Percentiles rank a stretch among this genome's conserved stretches.
These are phyloP conservation scores for Plasmodium billcollinsi DNA, from an alignment of 169 alveolate genomes.

Conservation along the genomic window DNA sequence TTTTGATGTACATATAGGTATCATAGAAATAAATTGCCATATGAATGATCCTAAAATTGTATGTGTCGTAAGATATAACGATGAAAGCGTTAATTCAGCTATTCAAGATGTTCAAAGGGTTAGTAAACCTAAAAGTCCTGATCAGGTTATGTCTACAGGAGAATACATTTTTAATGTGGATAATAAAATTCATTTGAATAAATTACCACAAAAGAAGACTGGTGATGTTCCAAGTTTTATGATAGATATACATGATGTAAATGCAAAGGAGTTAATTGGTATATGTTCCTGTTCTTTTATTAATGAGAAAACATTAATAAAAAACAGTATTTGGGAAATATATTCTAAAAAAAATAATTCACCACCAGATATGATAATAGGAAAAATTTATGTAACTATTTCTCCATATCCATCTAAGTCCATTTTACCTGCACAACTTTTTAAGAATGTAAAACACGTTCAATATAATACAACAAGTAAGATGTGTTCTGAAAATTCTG, in stretches of 20 bases:
- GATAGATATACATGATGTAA: constrained; percentile 81
- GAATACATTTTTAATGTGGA: constrained; percentile 81
- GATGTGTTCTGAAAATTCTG: not conserved
- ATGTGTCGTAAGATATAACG: constrained; percentile 79
- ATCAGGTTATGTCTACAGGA: constrained; percentile 25
- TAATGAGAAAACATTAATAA: constrained; percentile 79
- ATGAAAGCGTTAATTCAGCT: constrained; percentile 59
- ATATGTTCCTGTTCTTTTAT: constrained; percentile 79
- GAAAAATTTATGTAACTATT: constrained; percentile 84
- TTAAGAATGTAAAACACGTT: constrained; percentile 53
- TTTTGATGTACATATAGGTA: constrained; percentile 24
- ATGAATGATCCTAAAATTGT: constrained; percentile 62
- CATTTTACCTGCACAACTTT: constrained; percentile 88
- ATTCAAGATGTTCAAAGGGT: constrained; percentile 77
- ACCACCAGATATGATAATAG: constrained; percentile 73
- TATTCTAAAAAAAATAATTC: constrained; percentile 74
- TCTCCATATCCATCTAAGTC: constrained; percentile 83
- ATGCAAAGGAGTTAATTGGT: constrained; percentile 64
- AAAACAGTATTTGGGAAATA: constrained; percentile 83
- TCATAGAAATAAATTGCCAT: constrained; percentile 34
- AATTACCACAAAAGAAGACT: constrained; percentile 86
- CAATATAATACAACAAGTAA: not conserved
- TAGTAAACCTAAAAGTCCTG: constrained; percentile 63
- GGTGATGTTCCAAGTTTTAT: constrained; percentile 86
- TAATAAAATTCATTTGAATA: constrained; percentile 76